Conservation (phyloP, 495 filamentous ascomycete genomes). For the Lasiosphaeria ovina region DNA sequence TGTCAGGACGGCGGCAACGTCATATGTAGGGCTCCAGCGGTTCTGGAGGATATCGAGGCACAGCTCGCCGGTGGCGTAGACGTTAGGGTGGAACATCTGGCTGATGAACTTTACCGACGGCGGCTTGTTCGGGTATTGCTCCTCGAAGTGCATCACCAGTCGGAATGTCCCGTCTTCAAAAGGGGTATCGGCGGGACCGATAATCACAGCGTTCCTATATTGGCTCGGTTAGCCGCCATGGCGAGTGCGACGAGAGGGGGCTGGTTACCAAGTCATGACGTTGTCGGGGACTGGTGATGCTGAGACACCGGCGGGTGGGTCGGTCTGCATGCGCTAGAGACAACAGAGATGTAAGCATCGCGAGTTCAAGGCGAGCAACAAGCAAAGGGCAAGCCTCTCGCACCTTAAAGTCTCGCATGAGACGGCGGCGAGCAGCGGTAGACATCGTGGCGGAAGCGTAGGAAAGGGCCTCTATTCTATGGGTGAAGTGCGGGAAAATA, state of each 20-base stretch:
- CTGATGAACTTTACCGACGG: conserved; percentile 98
- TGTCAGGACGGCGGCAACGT: conserved; percentile 94
- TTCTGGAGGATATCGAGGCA: conserved; percentile 98
- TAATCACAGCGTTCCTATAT: conserved; percentile 95
- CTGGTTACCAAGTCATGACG: conserved; percentile 93
- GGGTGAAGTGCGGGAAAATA: background rate
- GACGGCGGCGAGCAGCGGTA: conserved; percentile 85
- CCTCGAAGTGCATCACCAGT: conserved; percentile 98
- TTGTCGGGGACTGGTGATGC: conserved; percentile 97
- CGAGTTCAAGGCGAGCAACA: background rate
- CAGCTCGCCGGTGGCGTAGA: conserved; percentile 94
- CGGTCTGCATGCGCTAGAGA: conserved; percentile 93
- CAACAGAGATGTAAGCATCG: conserved; percentile 10
- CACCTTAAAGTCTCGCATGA: conserved; percentile 99
- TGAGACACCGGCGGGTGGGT: conserved; percentile 94
- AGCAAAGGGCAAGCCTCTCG: conserved; percentile 21
- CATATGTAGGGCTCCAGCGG: conserved; percentile 97
- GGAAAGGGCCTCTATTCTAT: background rate
- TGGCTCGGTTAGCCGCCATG: conserved; percentile 6
- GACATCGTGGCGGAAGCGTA: conserved; percentile 61
- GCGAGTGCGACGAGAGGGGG: background rate
- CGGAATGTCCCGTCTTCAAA: conserved; percentile 98
- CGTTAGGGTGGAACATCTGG: conserved; percentile 98
- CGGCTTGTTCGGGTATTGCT: conserved; percentile 97
- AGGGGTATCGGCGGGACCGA: conserved; percentile 93